Conservation (phyloP, 2,329 filamentous ascomycete species). For the Parafenestella ontariensis region DNA sequence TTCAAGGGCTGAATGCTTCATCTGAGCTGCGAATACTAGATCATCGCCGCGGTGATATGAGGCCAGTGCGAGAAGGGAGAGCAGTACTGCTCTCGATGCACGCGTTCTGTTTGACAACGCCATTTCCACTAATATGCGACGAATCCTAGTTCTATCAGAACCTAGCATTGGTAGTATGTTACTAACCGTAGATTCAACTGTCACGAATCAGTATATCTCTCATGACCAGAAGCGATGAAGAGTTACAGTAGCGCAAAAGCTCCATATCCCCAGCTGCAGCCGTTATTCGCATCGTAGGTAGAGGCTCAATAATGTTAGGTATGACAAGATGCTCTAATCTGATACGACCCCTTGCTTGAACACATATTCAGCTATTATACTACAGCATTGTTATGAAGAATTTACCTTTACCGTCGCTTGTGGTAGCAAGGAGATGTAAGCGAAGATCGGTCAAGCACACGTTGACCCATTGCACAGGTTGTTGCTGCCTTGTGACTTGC, state of each 20-base stretch:
- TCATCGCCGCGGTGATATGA: constrained; percentile 6
- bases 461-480: constrained; percentile 7
- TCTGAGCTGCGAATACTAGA: not conserved
- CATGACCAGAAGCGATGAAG: too few species aligned
- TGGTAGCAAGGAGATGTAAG: constrained; percentile 9
- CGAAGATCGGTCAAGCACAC: constrained; percentile 7
- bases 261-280: not conserved
- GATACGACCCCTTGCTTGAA: not conserved
- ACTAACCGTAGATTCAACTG: constrained; percentile 3
- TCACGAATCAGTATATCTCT: not conserved
- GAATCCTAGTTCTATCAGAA: constrained; percentile 1
- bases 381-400: not conserved
- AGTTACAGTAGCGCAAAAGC: constrained; percentile 7
- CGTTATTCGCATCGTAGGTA: too few species aligned
- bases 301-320: not conserved
- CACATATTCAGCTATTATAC: not conserved
- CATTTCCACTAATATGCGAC: not conserved
- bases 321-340: not conserved
- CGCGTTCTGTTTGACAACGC: constrained; percentile 1
- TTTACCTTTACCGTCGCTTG: not conserved
- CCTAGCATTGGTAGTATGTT: constrained; percentile 5
- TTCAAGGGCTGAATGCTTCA: constrained; percentile 2
- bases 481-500: not conserved
- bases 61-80: constrained; percentile 5
- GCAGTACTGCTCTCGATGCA: constrained; percentile 2